phyloP scores from a whole-genome alignment of 768 basidiomycete species.

The Coprinellus aureogranulatus region DNA sequence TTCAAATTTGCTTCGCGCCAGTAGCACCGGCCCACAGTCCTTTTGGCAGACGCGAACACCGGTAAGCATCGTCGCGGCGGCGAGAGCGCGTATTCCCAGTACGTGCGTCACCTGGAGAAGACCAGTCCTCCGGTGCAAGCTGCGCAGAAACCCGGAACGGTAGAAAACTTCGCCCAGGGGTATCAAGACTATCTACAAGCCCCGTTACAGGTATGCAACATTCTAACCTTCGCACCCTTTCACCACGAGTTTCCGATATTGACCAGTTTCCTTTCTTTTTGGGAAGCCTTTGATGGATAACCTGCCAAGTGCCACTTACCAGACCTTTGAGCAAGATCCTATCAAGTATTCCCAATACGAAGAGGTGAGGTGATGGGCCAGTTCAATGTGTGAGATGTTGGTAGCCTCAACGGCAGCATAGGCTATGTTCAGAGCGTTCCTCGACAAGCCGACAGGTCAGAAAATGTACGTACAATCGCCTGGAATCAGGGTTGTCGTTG shows the following conservation, averaged over 20 bases:
- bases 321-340: slow-evolving; percentile 97
- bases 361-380: slow-evolving; percentile 50
- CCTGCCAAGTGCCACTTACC: slow-evolving; percentile 91
- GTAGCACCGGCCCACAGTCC: slow-evolving; percentile 82
- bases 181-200: slow-evolving; percentile 96
- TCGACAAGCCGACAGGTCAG: slow-evolving; percentile 60
- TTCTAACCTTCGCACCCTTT: not conserved
- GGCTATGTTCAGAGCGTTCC: slow-evolving; percentile 80
- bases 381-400: slow-evolving; percentile 6
- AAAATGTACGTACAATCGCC: slow-evolving; percentile 54
- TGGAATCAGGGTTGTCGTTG: not conserved
- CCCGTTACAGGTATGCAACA: slow-evolving; percentile 71
- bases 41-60: slow-evolving; percentile 68
- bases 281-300: slow-evolving; percentile 94
- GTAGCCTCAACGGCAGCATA: slow-evolving; percentile 23
- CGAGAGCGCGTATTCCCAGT: slow-evolving; percentile 85
- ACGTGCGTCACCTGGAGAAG: slow-evolving; percentile 79
- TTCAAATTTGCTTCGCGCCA: no score
- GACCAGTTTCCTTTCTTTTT: slow-evolving; percentile 7
- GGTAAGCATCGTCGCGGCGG: slow-evolving; percentile 78
- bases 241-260: not conserved
- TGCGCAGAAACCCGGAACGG: slow-evolving; percentile 62
- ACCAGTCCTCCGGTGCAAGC: slow-evolving; percentile 69
- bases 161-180: slow-evolving; percentile 87
- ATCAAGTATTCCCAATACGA: slow-evolving; percentile 96